Evolutionary conservation across 2,329 filamentous ascomycete genomes (phyloP).

Genomic region (Exserohilum rostratum): DNA sequence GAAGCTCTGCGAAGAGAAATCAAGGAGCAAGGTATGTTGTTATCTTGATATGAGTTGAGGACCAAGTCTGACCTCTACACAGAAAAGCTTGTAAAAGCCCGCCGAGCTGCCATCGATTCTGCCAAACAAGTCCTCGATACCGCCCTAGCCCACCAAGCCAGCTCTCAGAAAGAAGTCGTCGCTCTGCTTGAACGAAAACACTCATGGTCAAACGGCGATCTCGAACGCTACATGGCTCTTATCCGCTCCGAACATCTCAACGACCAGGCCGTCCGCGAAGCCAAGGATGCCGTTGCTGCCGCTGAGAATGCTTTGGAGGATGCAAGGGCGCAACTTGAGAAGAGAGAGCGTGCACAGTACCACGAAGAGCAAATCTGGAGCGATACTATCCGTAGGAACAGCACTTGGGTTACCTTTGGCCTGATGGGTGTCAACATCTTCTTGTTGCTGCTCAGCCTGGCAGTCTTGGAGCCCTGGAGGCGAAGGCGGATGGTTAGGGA

Average conservation of each 20-base stretch:
- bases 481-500: constrained; percentile 79
- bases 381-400: constrained; percentile 93
- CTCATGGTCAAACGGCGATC: constrained; percentile 82
- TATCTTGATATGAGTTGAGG: not conserved
- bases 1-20: constrained; percentile 84
- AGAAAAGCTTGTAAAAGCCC: constrained; percentile 64
- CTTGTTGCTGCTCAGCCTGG: constrained; percentile 82
- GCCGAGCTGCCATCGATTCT: constrained; percentile 68
- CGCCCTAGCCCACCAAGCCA: constrained; percentile 82
- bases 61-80: constrained; percentile 13
- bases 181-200: constrained; percentile 92
- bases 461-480: constrained; percentile 92
- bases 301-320: constrained; percentile 83
- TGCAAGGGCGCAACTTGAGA: constrained; percentile 74
- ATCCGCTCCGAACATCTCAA: constrained; percentile 93
- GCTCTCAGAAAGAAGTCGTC: constrained; percentile 94
- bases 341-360: constrained; percentile 86
- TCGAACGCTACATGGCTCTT: constrained; percentile 91
- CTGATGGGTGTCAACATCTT: constrained; percentile 96
- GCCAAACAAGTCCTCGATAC: constrained; percentile 79
- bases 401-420: constrained; percentile 98
- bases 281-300: constrained; percentile 72
- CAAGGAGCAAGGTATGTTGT: constrained; percentile 62
- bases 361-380: constrained; percentile 99
- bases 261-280: constrained; percentile 78